These are phyloP conservation scores for Pyronema omphalodes DNA, from an alignment of 495 filamentous ascomycete genomes.

Conservation along the genomic window DNA sequence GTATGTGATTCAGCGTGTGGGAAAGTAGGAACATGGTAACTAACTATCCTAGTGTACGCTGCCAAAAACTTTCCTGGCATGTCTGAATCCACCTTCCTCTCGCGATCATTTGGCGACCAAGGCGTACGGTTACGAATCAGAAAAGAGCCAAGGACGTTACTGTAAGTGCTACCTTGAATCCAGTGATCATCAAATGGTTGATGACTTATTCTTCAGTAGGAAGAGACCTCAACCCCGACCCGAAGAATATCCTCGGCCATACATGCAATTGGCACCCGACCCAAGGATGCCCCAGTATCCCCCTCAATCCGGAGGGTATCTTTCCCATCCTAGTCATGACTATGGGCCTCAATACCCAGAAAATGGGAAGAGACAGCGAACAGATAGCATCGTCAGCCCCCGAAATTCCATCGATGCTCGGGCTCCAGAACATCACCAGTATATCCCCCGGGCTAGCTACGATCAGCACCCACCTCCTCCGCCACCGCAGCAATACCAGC, in stretches of 20 bases:
- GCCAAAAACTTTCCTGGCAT: slow-evolving; percentile 74
- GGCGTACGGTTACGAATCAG: slow-evolving; percentile 75
- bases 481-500: neutral
- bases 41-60: slow-evolving; percentile 38
- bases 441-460: slow-evolving; percentile 14
- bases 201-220: slow-evolving; percentile 8
- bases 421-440: slow-evolving; percentile 14
- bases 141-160: slow-evolving; percentile 55
- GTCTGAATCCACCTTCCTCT: slow-evolving; percentile 79
- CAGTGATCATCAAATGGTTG: neutral
- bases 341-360: slow-evolving; percentile 15
- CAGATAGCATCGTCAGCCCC: slow-evolving; percentile 15
- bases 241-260: slow-evolving; percentile 18
- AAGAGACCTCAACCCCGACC: slow-evolving; percentile 22
- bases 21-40: neutral
- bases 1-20: slow-evolving; percentile 27
- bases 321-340: slow-evolving; percentile 16
- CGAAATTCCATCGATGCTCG: slow-evolving; percentile 10
- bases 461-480: slow-evolving; percentile 6
- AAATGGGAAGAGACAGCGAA: slow-evolving; percentile 18
- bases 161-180: slow-evolving; percentile 21
- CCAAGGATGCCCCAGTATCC: slow-evolving; percentile 14
- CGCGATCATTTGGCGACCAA: slow-evolving; percentile 85
- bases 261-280: slow-evolving; percentile 16
- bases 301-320: slow-evolving; percentile 7